Evolutionary conservation across 441 rosid species (phyloP).

Genomic region (Macaranga tanarius): DNA sequence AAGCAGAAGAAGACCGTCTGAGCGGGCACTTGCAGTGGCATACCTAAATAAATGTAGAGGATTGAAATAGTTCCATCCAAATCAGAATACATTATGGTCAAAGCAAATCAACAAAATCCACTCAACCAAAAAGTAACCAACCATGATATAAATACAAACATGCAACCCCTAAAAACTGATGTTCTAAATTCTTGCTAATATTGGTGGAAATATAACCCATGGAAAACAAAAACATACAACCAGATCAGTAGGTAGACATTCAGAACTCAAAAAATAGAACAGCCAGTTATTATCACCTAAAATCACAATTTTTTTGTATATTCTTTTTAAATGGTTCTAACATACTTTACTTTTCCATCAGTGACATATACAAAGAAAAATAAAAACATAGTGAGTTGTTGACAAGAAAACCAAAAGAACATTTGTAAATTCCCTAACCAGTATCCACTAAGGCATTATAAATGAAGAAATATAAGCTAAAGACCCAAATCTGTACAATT

Average conservation of each 20-base stretch:
- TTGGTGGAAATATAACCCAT: neutral
- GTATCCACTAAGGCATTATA: neutral
- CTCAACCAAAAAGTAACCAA: conserved; percentile 7
- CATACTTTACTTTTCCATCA: neutral
- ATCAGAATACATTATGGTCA: conserved; percentile 9
- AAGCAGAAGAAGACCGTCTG: conserved; percentile 98
- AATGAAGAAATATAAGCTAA: neutral
- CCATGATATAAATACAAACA: neutral
- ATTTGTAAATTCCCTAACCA: neutral
- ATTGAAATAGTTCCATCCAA: conserved; percentile 16
- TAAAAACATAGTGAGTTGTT: neutral
- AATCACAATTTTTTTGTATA: neutral
- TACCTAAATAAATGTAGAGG: conserved; percentile 58
- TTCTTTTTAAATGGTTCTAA: neutral
- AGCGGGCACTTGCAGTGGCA: conserved; percentile 98
- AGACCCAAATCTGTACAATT: neutral
- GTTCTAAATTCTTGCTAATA: neutral
- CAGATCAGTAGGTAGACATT: neutral
- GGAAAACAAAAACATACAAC: neutral
- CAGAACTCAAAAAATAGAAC: neutral
- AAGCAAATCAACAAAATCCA: conserved; percentile 2
- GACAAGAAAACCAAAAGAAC: too few relatives aligned
- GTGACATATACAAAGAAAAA: neutral
- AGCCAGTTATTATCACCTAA: conserved; percentile 4
- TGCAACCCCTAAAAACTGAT: neutral